These are phyloP conservation scores for Acephala macrosclerotiorum DNA, from an alignment of 2,329 filamentous ascomycete species.

Conservation along the genomic window DNA sequence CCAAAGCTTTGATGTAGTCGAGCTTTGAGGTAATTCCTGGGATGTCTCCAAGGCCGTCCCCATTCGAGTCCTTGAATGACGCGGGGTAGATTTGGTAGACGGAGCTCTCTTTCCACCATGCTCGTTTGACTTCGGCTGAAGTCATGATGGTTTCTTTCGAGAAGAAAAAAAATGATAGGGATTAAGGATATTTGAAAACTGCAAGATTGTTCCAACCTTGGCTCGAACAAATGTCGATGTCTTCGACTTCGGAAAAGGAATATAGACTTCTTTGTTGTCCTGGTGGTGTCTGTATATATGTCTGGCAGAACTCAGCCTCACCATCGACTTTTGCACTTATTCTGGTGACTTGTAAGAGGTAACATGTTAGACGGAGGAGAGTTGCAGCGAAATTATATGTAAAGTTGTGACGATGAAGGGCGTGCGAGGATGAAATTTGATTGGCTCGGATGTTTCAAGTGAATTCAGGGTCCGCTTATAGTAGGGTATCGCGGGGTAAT, in stretches of 20 bases:
- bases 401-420: conserved; percentile 3
- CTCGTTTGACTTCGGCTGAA: conserved; percentile 21
- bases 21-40: conserved; percentile 69
- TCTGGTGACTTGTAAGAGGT: not conserved
- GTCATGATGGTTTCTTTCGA: not conserved
- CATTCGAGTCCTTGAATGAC: conserved; percentile 63
- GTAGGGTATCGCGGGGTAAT: conserved; percentile 10
- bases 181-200: not conserved
- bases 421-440: not conserved
- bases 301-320: not conserved
- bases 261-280: too few relatives aligned
- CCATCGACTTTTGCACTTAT: not conserved
- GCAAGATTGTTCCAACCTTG: not conserved
- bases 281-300: not conserved
- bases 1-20: conserved; percentile 66
- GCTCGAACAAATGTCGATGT: not conserved
- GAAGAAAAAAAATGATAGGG: not conserved
- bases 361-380: not conserved
- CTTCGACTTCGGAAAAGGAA: not conserved
- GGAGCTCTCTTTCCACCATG: conserved; percentile 50
- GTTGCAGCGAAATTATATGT: not conserved
- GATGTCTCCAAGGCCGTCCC: conserved; percentile 67
- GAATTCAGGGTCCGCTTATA: not conserved
- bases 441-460: conserved; percentile 9
- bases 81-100: conserved; percentile 67